Percentiles rank a stretch among this genome's conserved stretches.
These are phyloP conservation scores for Yarrowia osloensis DNA, from an alignment of 805 yeast species.

Conservation along the genomic window DNA sequence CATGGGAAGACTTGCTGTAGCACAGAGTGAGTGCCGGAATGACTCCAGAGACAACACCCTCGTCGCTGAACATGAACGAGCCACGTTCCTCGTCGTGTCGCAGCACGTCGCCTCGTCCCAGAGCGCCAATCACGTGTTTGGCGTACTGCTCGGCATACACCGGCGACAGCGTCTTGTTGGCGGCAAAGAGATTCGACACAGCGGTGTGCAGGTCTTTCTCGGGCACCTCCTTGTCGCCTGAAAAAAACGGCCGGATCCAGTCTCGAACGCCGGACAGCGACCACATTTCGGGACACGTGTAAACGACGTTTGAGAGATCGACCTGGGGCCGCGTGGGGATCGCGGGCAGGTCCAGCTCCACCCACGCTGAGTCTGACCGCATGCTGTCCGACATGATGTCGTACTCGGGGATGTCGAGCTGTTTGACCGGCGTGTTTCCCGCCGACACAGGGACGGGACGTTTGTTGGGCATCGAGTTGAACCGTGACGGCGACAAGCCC, in stretches of 20 bases:
- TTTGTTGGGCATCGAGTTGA: conserved; percentile 28
- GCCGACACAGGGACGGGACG: conserved; percentile 12
- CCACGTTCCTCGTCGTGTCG: conserved; percentile 10
- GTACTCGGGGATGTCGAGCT: conserved; percentile 21
- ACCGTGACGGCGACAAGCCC: background rate
- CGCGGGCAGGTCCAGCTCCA: conserved; percentile 16
- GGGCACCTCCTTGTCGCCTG: conserved; percentile 14
- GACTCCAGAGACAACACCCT: conserved; percentile 14
- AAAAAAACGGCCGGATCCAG: conserved; percentile 17
- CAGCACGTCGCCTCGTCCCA: background rate
- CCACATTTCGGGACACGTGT: conserved; percentile 22
- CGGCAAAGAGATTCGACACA: conserved; percentile 9
- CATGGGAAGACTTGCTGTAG: conserved; percentile 5
- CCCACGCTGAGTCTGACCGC: background rate
- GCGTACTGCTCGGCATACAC: conserved; percentile 26
- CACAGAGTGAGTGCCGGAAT: conserved; percentile 7
- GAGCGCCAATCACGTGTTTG: conserved; percentile 15
- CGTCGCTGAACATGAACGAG: conserved; percentile 22
- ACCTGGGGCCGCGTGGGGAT: conserved; percentile 15
- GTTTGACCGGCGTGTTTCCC: conserved; percentile 8
- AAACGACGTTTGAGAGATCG: conserved; percentile 1
- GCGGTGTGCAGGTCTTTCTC: conserved; percentile 9
- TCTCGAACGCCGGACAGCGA: conserved; percentile 6
- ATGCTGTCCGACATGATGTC: conserved; percentile 6
- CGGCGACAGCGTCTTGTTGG: conserved; percentile 5